Percentiles rank a stretch among this genome's conserved stretches.
These are phyloP conservation scores for Neurospora sp. DNA, from an alignment of 495 filamentous ascomycete species.

Conservation along the genomic window DNA sequence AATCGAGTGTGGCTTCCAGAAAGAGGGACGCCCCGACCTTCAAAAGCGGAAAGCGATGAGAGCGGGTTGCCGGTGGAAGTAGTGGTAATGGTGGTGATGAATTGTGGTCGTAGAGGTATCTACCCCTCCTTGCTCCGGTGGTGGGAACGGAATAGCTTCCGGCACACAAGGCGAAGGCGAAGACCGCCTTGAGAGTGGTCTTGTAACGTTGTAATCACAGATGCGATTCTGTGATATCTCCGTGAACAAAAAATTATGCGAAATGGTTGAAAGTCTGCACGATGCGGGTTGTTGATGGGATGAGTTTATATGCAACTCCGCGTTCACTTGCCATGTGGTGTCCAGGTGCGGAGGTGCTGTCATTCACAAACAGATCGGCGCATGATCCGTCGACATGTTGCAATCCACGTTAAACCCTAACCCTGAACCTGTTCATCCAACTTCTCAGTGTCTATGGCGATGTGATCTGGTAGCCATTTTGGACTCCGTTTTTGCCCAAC, in stretches of 20 bases:
- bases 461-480: not conserved
- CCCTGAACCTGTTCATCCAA: not conserved
- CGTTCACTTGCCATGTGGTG: not conserved
- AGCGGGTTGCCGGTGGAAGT: not conserved
- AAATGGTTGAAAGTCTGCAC: not conserved
- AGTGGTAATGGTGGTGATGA: not conserved
- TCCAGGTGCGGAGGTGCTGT: not conserved
- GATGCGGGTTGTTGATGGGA: not conserved
- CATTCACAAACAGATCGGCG: not conserved
- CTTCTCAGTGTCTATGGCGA: not conserved
- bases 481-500: not conserved
- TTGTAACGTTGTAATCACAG: not conserved
- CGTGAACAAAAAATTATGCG: not conserved
- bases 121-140: not conserved
- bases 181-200: not conserved
- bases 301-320: not conserved
- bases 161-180: not conserved
- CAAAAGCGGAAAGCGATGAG: not conserved
- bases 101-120: not conserved
- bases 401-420: not conserved
- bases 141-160: not conserved
- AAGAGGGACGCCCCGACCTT: no score
- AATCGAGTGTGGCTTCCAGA: not conserved
- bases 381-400: not conserved
- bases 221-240: not conserved